phyloP scores from a whole-genome alignment of 495 filamentous ascomycete species.

The Daldinia decipiens region DNA sequence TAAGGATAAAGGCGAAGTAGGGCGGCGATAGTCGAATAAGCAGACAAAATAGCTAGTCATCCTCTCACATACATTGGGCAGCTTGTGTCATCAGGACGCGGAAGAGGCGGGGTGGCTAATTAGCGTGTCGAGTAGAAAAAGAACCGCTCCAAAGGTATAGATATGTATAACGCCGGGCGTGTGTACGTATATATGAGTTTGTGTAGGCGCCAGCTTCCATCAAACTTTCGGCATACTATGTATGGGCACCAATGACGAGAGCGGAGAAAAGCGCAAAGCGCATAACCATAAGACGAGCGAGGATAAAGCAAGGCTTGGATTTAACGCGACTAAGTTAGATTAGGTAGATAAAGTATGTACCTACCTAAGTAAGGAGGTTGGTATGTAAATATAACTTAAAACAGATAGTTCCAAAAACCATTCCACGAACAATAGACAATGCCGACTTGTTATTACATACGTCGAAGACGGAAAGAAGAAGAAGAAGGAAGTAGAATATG shows the following conservation, averaged over 20 bases:
- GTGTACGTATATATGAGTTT: conserved; percentile 2
- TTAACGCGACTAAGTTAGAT: conserved; percentile 4
- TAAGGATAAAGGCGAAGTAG: conserved; percentile 38
- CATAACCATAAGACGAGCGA: conserved; percentile 12
- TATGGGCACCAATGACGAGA: conserved; percentile 7
- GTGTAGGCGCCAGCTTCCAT: conserved; percentile 34
- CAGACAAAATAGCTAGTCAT: conserved; percentile 33
- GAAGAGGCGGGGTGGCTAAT: conserved; percentile 29
- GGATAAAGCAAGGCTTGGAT: conserved; percentile 11
- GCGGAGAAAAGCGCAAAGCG: conserved; percentile 26
- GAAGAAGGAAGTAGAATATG: neutral
- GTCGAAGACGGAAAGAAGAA: conserved; percentile 9
- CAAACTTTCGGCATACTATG: conserved; percentile 23
- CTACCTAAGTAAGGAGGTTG: conserved; percentile 5
- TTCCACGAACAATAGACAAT: conserved; percentile 6
- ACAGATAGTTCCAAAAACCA: neutral
- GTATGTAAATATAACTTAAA: conserved; percentile 24
- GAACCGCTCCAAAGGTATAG: conserved; percentile 5
- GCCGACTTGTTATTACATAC: conserved; percentile 15
- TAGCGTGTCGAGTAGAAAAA: conserved; percentile 25
- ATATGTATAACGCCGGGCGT: conserved; percentile 1
- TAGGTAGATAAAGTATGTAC: neutral
- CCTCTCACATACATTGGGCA: conserved; percentile 22
- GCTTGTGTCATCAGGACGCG: conserved; percentile 28
- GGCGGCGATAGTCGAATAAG: conserved; percentile 21